Evolutionary conservation across 768 basidiomycete genomes (phyloP).

Genomic region (Paxillus ammoniavirescens): DNA sequence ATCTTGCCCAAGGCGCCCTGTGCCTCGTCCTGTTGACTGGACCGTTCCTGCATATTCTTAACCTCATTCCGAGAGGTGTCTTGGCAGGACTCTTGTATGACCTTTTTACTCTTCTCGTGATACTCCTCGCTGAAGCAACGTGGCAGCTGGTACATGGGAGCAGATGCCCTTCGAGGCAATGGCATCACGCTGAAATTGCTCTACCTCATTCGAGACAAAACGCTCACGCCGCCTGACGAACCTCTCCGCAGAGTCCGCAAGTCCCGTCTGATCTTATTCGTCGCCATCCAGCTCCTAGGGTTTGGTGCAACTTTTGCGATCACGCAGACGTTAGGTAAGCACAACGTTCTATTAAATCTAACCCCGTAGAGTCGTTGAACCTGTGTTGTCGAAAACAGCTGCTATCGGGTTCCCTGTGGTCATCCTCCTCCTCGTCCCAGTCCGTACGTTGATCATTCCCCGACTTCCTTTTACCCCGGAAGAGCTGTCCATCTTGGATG

Average conservation of each 20-base stretch:
- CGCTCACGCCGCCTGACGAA: constrained; percentile 59
- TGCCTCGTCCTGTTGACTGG: constrained; percentile 78
- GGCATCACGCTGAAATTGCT: constrained; percentile 82
- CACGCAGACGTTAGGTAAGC: constrained; percentile 81
- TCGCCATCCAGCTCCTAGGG: constrained; percentile 72
- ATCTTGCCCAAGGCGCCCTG: constrained; percentile 78
- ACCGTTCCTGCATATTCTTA: constrained; percentile 47
- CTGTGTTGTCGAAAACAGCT: constrained; percentile 39
- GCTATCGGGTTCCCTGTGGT: constrained; percentile 91
- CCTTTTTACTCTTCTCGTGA: too few relatives aligned
- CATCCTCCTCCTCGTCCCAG: constrained; percentile 78
- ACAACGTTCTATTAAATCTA: neutral
- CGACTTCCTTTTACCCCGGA: constrained; percentile 70
- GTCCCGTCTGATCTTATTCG: constrained; percentile 62
- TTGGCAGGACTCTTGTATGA: too few relatives aligned
- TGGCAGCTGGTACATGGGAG: constrained; percentile 87
- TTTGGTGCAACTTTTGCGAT: constrained; percentile 90
- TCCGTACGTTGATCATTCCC: constrained; percentile 72
- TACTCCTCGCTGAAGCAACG: neutral
- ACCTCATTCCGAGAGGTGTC: too few relatives aligned
- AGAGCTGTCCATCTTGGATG: constrained; percentile 84
- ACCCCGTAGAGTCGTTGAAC: neutral
- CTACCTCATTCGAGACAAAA: constrained; percentile 70
- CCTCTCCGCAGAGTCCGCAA: constrained; percentile 64
- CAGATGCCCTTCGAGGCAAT: constrained; percentile 74